These are phyloP conservation scores for Arctostaphylos glauca DNA, from an alignment of 148 eudicot species.

Conservation along the genomic window DNA sequence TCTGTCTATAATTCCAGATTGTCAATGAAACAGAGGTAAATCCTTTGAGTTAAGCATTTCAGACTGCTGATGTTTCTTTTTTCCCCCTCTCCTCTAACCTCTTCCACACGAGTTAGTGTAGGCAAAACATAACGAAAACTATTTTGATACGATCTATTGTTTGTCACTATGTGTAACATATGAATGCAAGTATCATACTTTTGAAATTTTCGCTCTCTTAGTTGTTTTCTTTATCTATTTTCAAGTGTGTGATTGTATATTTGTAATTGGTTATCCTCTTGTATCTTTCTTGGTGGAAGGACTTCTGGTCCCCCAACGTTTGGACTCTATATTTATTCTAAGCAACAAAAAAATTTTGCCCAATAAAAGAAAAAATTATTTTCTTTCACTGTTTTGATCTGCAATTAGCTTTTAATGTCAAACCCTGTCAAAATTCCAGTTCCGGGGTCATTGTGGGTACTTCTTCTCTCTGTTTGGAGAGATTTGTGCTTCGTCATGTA, in stretches of 20 bases:
- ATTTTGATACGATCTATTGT: not conserved
- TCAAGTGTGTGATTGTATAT: not conserved
- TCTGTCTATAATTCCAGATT: constrained; percentile 38
- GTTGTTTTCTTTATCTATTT: not conserved
- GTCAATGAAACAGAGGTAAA: constrained; percentile 50
- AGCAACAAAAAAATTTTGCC: not conserved
- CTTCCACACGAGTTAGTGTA: not conserved
- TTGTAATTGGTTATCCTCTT: not conserved
- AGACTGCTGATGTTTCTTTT: not conserved
- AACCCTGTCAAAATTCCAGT: not conserved
- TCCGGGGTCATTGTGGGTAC: not conserved
- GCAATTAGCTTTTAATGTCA: not conserved
- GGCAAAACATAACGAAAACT: not conserved
- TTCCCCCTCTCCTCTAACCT: not conserved
- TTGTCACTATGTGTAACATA: not conserved
- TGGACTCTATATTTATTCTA: not conserved
- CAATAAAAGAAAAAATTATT: not conserved
- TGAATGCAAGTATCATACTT: not conserved
- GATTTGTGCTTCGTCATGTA: not conserved
- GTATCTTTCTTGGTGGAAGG: not conserved
- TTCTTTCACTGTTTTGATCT: not conserved
- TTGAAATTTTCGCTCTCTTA: not conserved
- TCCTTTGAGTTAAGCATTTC: not conserved
- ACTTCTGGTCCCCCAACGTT: not conserved
- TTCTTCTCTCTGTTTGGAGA: constrained; percentile 8